Percentiles rank a stretch among this genome's conserved stretches.
phyloP scores from a whole-genome alignment of 176 grass and related monocot species.

The Miscanthus lutarioriparius region DNA sequence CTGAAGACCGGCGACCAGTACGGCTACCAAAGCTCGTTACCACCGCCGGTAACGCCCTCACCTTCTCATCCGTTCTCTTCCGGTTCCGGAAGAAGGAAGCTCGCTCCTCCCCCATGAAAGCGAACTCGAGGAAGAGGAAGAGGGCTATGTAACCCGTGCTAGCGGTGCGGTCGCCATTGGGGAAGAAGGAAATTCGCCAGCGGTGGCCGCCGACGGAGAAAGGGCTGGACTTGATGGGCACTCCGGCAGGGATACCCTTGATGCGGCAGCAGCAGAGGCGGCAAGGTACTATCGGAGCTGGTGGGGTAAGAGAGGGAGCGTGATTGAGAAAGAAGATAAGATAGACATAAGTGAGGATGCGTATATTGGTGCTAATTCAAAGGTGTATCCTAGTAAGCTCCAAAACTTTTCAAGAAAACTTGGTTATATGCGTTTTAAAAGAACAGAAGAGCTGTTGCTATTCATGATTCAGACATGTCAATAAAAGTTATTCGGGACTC shows the following conservation, averaged over 20 bases:
- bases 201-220: slow-evolving; percentile 17
- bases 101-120: slow-evolving; percentile 4
- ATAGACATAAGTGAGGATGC: no score
- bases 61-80: background rate
- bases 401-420: no score
- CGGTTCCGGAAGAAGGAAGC: background rate
- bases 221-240: background rate
- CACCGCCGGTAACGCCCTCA: background rate
- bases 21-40: background rate
- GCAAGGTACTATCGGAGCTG: no score
- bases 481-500: no score
- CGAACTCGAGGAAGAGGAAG: slow-evolving; percentile 11
- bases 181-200: slow-evolving; percentile 22
- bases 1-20: no score
- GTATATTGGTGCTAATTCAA: no score
- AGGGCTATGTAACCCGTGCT: background rate
- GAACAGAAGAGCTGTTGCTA: no score
- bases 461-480: no score
- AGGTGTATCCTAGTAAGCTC: no score
- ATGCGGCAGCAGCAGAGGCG: background rate
- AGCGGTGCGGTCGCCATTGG: background rate
- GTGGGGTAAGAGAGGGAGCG: no score
- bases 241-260: background rate
- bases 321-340: no score
- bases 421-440: no score